phyloP scores from a whole-genome alignment of 2,329 filamentous ascomycete species.

The Diaporthe vaccinii region DNA sequence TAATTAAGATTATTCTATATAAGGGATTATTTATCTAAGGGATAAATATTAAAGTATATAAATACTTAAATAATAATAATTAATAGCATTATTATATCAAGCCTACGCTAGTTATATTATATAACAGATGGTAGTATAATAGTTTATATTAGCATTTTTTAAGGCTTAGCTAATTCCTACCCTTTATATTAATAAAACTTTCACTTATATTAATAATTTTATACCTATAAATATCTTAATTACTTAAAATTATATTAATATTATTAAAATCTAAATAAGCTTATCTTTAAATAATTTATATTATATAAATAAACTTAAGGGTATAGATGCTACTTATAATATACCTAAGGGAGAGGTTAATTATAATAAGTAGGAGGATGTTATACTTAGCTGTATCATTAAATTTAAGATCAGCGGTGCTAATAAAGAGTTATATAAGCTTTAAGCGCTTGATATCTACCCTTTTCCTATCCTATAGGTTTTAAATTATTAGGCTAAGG shows the following conservation, averaged over 20 bases:
- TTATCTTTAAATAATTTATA: neutral
- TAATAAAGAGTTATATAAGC: neutral
- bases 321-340: neutral
- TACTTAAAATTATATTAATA: neutral
- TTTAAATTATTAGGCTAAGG: neutral
- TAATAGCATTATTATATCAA: no score
- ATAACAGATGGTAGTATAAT: no score
- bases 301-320: neutral
- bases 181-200: neutral
- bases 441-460: neutral
- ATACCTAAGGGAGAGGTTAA: neutral
- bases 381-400: neutral
- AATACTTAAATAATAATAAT: no score
- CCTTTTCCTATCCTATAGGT: neutral
- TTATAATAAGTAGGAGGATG: neutral
- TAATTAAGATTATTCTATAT: no score
- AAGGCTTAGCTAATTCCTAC: neutral
- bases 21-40: neutral
- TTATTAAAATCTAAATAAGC: neutral
- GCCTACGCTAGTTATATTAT: no score
- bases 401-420: accelerated
- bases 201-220: neutral
- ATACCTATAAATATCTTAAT: neutral
- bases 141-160: neutral
- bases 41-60: no score